A percentile compares a stretch with the other conserved stretches of the same genome.
Conservation (phyloP, 768 basidiomycete genomes). For the Phaffia australis region DNA sequence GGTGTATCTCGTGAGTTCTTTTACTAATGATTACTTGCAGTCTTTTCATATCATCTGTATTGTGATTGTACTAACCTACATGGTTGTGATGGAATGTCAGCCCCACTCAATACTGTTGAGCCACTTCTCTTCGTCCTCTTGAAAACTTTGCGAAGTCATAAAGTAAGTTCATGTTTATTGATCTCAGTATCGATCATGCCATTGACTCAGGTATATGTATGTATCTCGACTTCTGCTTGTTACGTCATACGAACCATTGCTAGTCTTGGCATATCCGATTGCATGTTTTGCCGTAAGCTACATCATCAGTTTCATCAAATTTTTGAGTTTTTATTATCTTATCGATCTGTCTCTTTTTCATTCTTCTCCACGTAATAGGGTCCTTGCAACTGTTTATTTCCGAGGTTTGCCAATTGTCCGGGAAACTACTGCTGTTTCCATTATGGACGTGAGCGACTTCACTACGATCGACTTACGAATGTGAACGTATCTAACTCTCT, state of each 20-base stretch:
- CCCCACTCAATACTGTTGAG: constrained; percentile 11
- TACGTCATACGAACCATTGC: constrained; percentile 14
- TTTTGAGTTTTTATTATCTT: no score
- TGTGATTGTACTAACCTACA: neutral
- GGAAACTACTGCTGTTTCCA: constrained; percentile 52
- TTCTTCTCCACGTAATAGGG: constrained; percentile 34
- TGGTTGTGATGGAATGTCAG: constrained; percentile 4
- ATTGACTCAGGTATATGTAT: constrained; percentile 13
- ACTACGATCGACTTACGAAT: neutral
- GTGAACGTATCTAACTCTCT: neutral
- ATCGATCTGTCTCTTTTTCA: no score
- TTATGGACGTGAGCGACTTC: constrained; percentile 54
- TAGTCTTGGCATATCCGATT: constrained; percentile 86
- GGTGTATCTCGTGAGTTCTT: constrained; percentile 48
- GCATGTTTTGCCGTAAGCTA: constrained; percentile 55
- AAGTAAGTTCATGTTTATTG: constrained; percentile 43
- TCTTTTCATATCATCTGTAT: no score
- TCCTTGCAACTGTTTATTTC: constrained; percentile 81
- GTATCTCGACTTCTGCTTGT: constrained; percentile 1
- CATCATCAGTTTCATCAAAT: no score
- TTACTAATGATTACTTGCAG: no score
- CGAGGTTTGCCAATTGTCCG: constrained; percentile 71
- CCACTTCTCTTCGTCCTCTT: constrained; percentile 20
- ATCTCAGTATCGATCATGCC: neutral
- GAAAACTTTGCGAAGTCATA: constrained; percentile 61